These are phyloP conservation scores for Coniochaeta hoffmannii DNA, from an alignment of 2,329 filamentous ascomycete genomes.

Conservation along the genomic window DNA sequence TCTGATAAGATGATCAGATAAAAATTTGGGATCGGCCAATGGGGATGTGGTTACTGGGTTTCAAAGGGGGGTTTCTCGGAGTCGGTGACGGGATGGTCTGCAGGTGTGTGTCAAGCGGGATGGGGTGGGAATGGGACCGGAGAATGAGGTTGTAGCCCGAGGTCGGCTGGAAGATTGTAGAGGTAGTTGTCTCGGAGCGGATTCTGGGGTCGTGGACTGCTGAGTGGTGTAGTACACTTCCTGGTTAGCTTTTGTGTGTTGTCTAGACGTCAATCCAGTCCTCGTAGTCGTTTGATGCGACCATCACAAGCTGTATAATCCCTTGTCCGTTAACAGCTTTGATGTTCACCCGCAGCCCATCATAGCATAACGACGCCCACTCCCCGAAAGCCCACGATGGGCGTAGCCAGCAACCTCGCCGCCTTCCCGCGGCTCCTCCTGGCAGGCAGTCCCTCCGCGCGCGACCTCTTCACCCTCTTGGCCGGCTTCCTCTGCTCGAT, in stretches of 20 bases:
- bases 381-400: neutral
- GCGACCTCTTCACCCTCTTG: slow-evolving; percentile 25
- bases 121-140: neutral
- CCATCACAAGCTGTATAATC: no score
- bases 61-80: neutral
- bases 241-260: no score
- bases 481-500: slow-evolving; percentile 34
- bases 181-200: no score
- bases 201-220: no score
- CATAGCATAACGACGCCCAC: neutral
- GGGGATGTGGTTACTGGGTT: no score
- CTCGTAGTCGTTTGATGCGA: no score
- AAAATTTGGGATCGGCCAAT: neutral
- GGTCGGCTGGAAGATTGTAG: neutral
- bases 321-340: no score
- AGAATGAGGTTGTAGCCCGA: neutral
- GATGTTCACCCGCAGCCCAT: neutral
- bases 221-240: no score
- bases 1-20: slow-evolving; percentile 1
- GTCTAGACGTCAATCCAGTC: no score
- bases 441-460: slow-evolving; percentile 18
- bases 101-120: no score
- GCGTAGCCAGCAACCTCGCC: slow-evolving; percentile 9
- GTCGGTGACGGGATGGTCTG: no score
- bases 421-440: slow-evolving; percentile 21